Evolutionary conservation across 768 basidiomycete genomes (phyloP).

Genomic region (Agaricus blazei): DNA sequence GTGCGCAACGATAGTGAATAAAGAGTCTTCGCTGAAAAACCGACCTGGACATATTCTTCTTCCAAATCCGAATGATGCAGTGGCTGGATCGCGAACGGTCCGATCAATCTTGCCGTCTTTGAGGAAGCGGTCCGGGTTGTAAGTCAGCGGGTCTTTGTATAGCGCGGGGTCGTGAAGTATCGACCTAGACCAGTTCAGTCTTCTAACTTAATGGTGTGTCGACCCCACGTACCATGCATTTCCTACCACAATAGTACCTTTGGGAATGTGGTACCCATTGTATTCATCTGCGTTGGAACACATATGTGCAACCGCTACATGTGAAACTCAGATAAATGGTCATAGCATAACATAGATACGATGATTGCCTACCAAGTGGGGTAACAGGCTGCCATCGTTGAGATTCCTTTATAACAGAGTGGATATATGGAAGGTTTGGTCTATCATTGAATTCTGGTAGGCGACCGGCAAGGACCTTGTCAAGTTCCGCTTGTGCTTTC

Average conservation of each 20-base stretch:
- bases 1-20: conserved; percentile 16
- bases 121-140: conserved; percentile 26
- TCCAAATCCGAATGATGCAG: conserved; percentile 27
- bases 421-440: conserved; percentile 25
- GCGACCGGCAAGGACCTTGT: conserved; percentile 16
- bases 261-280: not conserved
- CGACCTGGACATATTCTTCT: conserved; percentile 22
- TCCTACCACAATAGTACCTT: not conserved
- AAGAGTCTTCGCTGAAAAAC: conserved; percentile 18
- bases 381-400: conserved; percentile 26
- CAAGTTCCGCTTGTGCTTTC: conserved; percentile 14
- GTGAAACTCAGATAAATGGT: not conserved
- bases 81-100: conserved; percentile 18
- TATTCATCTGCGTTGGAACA: not conserved
- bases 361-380: conserved; percentile 16
- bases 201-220: not conserved
- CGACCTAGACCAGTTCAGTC: conserved; percentile 5
- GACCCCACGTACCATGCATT: not conserved
- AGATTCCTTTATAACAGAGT: conserved; percentile 30
- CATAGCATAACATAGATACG: too few species aligned
- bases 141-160: conserved; percentile 17
- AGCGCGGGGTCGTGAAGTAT: conserved; percentile 18
- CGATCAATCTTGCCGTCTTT: conserved; percentile 18
- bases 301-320: not conserved
- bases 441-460: conserved; percentile 26